Base-by-base conservation (phyloP, 1,139 yeast species). In the Suhomyces terraborum region DNA sequence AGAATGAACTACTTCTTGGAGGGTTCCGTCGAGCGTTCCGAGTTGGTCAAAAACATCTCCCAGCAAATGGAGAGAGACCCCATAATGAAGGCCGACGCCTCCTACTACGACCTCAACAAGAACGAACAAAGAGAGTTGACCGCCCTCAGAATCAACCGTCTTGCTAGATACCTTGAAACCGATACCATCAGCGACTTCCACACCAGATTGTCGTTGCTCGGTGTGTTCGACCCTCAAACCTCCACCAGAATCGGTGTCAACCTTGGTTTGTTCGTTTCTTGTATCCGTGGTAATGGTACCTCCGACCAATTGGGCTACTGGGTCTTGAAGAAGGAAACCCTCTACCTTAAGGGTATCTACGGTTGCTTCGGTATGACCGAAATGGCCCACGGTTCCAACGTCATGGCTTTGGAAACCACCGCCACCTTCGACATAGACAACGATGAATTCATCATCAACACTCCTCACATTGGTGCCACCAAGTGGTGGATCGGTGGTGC, bases 401-500 rank as follows among this genome's bases (percentile, higher is more conserved):
- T 72, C 35, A 64, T 66, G 33, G 76, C 75, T 40, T 60, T 69
- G 56, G 75, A 72, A 55, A 71, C 77, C 40, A 70, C 75, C 36
- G 77, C 77, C 42, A 67, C 73, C 38, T 71, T 64, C 45, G 75
- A 71, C 52, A 52, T 53, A 39, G 68, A 61, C 33, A 60, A 53
- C 30, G 77, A 72, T 47, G 73, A 69, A 54, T 72, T 72, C 42
- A 50, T 71, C 53, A 67, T 72, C 51, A 64, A 71, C 55, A 72
- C 77, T 32, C 77, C 77, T 6, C 75, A 71, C 53, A 64, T 71
- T 51, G 75, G 77, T 53, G 77, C 77, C 46, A 70, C 77, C 47
- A 72, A 72, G 54, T 72, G 77, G 77, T 72, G 77, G 77, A 72
- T 72, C 40, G 77, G 77, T 40, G 77, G 77, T 52, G 76, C 77